Evolutionary conservation across 345 rosid species (phyloP).

Genomic region (Hibiscus tridactylites): DNA sequence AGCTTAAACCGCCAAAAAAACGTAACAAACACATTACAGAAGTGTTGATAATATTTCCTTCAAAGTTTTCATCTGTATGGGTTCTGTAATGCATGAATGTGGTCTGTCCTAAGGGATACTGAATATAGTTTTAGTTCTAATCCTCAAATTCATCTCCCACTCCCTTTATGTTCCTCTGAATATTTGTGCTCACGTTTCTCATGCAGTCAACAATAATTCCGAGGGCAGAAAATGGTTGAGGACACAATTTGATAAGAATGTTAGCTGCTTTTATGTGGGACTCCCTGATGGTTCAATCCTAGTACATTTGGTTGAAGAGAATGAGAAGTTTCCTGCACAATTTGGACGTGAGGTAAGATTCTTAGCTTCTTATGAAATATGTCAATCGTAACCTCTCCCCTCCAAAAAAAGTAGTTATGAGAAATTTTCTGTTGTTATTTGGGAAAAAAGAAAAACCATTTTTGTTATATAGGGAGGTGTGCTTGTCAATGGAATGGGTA

Average conservation of each 20-base stretch:
- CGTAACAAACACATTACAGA: too few species aligned
- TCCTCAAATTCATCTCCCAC: background rate
- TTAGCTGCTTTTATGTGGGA: slow-evolving; percentile 70
- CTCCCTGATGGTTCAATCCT: slow-evolving; percentile 63
- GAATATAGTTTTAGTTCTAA: background rate
- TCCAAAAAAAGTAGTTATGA: background rate
- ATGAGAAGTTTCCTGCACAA: slow-evolving; percentile 73
- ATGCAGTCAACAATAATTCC: slow-evolving; percentile 39
- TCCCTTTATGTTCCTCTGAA: slow-evolving; percentile 1
- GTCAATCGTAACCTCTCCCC: background rate
- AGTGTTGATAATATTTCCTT: background rate
- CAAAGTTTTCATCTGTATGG: background rate
- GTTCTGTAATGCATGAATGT: background rate
- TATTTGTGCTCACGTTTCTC: slow-evolving; percentile 8
- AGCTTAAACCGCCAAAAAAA: too few species aligned
- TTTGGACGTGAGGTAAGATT: slow-evolving; percentile 82
- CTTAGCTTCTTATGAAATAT: background rate
- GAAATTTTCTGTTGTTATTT: background rate
- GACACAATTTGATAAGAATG: slow-evolving; percentile 43
- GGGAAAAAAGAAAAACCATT: background rate
- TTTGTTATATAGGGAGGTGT: background rate
- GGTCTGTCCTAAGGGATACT: background rate
- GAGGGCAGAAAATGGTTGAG: slow-evolving; percentile 70
- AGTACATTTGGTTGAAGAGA: slow-evolving; percentile 57
- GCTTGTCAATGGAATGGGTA: background rate